A percentile compares a stretch with the other conserved stretches of the same genome.
Evolutionary conservation across 805 yeast genomes (phyloP).

Genomic region (Kodamaea jinghongensis): DNA sequence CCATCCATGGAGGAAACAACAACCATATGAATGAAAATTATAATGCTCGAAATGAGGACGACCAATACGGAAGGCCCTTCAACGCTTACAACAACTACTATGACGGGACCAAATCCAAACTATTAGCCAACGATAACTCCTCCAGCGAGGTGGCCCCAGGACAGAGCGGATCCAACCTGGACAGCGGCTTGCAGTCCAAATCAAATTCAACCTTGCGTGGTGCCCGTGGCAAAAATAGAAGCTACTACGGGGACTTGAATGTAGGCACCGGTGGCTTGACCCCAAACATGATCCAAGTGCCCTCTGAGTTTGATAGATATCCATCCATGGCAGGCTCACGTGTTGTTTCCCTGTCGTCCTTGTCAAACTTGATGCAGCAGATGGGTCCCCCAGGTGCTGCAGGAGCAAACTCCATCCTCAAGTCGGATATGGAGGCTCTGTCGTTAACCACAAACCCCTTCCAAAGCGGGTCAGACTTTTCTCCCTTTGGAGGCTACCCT

Average conservation of each 20-base stretch:
- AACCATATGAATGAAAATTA: slow-evolving; percentile 9
- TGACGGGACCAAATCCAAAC: slow-evolving; percentile 37
- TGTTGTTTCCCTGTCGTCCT: slow-evolving; percentile 49
- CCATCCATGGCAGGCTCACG: slow-evolving; percentile 56
- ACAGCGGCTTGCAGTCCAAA: slow-evolving; percentile 1
- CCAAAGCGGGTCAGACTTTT: slow-evolving; percentile 20
- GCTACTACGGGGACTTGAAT: slow-evolving; percentile 1
- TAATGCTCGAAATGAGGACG: slow-evolving; percentile 11
- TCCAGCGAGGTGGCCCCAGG: slow-evolving; percentile 11
- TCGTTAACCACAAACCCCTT: slow-evolving; percentile 21
- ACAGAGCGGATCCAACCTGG: background rate
- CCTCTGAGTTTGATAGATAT: slow-evolving; percentile 65
- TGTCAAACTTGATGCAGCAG: slow-evolving; percentile 11
- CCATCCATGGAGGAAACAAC: background rate
- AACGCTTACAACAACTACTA: slow-evolving; percentile 42
- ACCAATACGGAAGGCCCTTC: slow-evolving; percentile 35
- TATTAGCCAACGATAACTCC: slow-evolving; percentile 23
- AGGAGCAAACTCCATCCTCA: slow-evolving; percentile 8
- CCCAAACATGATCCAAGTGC: slow-evolving; percentile 30
- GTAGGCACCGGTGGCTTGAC: slow-evolving; percentile 2
- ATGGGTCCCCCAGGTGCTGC: slow-evolving; percentile 8
- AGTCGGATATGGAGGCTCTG: slow-evolving; percentile 12
- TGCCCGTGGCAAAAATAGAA: background rate
- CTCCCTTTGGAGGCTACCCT: slow-evolving; percentile 31
- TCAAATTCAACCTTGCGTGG: slow-evolving; percentile 2